A percentile compares a stretch with the other conserved stretches of the same genome.
Evolutionary conservation across 1,284 basidiomycete species (phyloP).

Genomic region (Kwoniella shivajii): DNA sequence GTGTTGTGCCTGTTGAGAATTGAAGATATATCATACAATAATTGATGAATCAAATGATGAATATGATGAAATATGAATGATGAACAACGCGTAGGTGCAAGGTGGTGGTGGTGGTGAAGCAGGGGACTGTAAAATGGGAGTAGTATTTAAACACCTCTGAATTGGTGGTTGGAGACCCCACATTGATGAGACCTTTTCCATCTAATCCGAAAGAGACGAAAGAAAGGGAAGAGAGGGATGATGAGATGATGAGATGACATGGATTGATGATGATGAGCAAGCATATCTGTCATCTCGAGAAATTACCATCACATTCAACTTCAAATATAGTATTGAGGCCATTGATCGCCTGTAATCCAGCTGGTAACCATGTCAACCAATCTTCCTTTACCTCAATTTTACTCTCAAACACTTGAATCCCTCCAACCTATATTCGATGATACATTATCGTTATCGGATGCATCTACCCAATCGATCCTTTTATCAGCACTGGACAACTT

Average conservation of each 20-base stretch:
- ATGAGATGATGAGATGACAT: too few species aligned
- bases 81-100: slow-evolving; percentile 10
- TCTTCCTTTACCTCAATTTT: slow-evolving; percentile 49
- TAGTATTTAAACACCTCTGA: too few species aligned
- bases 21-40: not conserved
- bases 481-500: slow-evolving; percentile 39
- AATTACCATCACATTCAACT: too few species aligned
- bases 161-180: not conserved
- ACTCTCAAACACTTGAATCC: slow-evolving; percentile 37
- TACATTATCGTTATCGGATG: slow-evolving; percentile 33
- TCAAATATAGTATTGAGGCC: not conserved
- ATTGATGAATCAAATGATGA: not conserved
- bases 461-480: slow-evolving; percentile 34
- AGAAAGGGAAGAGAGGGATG: too few species aligned
- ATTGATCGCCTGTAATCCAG: not conserved
- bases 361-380: slow-evolving; percentile 17
- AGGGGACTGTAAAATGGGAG: too few species aligned
- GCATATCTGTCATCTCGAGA: too few species aligned
- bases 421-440: slow-evolving; percentile 50
- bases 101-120: too few species aligned
- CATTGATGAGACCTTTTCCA: too few species aligned
- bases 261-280: too few species aligned
- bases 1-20: not conserved
- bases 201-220: too few species aligned
- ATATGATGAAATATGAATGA: not conserved